Evolutionary conservation across 2,329 filamentous ascomycete genomes (phyloP).

Genomic region (Corniculantispora saksenae): DNA sequence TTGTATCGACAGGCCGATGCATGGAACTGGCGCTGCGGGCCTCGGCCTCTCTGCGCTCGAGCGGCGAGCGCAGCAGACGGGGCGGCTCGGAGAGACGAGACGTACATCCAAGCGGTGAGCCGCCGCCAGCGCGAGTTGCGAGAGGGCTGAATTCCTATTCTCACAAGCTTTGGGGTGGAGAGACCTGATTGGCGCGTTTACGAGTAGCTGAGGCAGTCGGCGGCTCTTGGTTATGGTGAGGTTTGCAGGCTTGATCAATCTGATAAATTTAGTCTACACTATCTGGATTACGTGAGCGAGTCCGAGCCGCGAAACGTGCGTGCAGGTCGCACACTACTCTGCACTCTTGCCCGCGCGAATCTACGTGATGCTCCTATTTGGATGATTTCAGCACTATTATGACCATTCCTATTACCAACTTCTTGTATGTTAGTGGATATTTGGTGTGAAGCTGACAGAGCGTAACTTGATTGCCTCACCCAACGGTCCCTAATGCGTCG

Average conservation of each 20-base stretch:
- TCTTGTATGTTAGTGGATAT: neutral
- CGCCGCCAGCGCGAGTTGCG: constrained; percentile 10
- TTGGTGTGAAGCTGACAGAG: neutral
- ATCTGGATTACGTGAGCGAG: constrained; percentile 18
- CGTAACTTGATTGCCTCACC: neutral
- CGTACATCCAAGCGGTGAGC: constrained; percentile 12
- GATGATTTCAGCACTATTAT: neutral
- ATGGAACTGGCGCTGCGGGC: constrained; percentile 2
- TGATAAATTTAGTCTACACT: constrained; percentile 19
- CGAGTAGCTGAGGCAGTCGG: neutral
- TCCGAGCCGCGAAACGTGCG: neutral
- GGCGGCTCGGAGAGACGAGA: neutral
- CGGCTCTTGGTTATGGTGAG: constrained; percentile 3
- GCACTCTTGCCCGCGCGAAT: too few species aligned
- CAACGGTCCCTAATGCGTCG: neutral
- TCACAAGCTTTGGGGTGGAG: neutral
- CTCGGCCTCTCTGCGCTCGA: constrained; percentile 11
- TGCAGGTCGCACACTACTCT: neutral
- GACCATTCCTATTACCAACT: too few species aligned
- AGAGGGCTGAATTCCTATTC: neutral
- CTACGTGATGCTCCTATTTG: too few species aligned
- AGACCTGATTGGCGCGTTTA: neutral
- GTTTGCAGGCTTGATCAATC: constrained; percentile 24
- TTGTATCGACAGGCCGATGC: constrained; percentile 13
- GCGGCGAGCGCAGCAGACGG: constrained; percentile 13